Percentiles rank a stretch among this genome's conserved stretches.
These are phyloP conservation scores for Chenopodium formosanum DNA, from an alignment of 148 eudicot genomes.

Conservation along the genomic window DNA sequence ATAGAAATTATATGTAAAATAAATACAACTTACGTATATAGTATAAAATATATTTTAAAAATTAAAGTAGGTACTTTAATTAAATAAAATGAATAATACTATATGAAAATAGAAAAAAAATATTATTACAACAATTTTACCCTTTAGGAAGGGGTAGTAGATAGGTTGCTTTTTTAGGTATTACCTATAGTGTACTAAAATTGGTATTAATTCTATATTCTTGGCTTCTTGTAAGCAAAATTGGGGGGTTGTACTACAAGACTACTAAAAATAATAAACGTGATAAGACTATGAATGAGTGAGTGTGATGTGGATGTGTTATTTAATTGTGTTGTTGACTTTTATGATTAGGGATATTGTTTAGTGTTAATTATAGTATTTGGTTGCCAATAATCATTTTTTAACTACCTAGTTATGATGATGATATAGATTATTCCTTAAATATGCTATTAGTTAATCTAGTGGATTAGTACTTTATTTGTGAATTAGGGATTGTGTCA, in stretches of 20 bases:
- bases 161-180: neutral
- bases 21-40: too few species aligned
- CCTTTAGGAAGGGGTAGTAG: slow-evolving; percentile 9
- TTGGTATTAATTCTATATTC: slow-evolving; percentile 7
- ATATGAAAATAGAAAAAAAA: too few species aligned
- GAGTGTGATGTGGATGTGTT: neutral
- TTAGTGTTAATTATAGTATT: slow-evolving; percentile 11
- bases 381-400: slow-evolving; percentile 2
- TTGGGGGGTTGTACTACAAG: neutral
- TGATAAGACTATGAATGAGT: slow-evolving; percentile 5
- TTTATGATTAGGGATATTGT: neutral
- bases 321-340: slow-evolving; percentile 20
- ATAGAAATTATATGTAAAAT: neutral
- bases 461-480: neutral
- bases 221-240: slow-evolving; percentile 6
- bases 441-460: neutral
- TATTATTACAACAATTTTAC: neutral
- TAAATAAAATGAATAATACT: too few species aligned
- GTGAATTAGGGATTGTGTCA: neutral
- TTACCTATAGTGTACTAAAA: neutral
- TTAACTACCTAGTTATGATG: slow-evolving; percentile 7
- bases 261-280: neutral
- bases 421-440: neutral
- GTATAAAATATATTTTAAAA: neutral
- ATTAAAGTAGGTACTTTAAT: neutral